phyloP scores from a whole-genome alignment of 129 eudicot species.

The Oenanthe sinensis region DNA sequence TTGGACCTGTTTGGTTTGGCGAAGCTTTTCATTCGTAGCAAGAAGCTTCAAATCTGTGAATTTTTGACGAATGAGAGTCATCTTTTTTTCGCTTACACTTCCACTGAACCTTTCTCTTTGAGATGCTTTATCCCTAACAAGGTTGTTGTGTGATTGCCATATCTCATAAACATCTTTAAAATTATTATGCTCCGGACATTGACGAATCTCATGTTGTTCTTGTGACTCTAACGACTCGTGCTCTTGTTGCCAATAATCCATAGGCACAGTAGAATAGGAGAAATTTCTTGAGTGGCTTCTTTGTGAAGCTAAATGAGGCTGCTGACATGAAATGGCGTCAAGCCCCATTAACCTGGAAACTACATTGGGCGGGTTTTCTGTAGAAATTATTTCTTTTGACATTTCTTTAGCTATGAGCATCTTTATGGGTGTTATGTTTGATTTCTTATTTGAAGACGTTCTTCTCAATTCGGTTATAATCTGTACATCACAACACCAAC shows the following conservation, averaged over 20 bases:
- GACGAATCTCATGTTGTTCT: conserved; percentile 29
- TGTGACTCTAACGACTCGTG: conserved; percentile 24
- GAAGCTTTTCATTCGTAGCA: conserved; percentile 70
- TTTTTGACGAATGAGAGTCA: conserved; percentile 78
- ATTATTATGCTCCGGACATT: conserved; percentile 34
- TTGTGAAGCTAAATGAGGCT: conserved; percentile 36
- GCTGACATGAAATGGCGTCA: conserved; percentile 52
- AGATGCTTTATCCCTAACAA: conserved; percentile 38
- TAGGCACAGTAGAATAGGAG: conserved; percentile 44
- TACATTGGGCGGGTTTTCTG: conserved; percentile 61
- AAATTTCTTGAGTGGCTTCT: conserved; percentile 43
- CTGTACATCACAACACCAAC: conserved; percentile 33
- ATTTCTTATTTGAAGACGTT: conserved; percentile 37
- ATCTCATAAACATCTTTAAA: conserved; percentile 65
- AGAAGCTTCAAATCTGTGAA: conserved; percentile 82
- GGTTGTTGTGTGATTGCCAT: conserved; percentile 39
- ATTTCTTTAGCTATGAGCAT: conserved; percentile 90
- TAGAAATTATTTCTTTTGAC: conserved; percentile 65
- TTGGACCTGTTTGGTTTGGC: conserved; percentile 84
- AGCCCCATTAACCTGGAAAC: conserved; percentile 96
- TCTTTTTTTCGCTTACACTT: conserved; percentile 43
- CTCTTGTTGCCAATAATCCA: conserved; percentile 48
- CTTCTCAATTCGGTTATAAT: conserved; percentile 44
- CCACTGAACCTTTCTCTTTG: conserved; percentile 44
- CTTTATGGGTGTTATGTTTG: conserved; percentile 68